These are phyloP conservation scores for Hypoxylon sp. DNA, from an alignment of 2,329 filamentous ascomycete species.

Conservation along the genomic window DNA sequence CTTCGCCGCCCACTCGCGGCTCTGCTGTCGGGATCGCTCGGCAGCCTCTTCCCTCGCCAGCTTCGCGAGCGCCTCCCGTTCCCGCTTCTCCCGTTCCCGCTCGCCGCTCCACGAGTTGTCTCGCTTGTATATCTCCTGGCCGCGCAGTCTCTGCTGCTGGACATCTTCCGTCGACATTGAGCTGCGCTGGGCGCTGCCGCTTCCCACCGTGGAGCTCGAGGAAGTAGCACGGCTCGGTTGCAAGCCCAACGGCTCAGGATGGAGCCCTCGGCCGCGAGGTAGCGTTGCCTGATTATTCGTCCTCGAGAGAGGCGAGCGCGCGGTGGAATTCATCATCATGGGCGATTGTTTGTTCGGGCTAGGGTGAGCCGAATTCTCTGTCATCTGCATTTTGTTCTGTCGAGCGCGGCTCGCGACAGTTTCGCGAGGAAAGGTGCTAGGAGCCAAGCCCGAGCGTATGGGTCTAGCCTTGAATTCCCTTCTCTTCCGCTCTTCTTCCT, in stretches of 20 bases:
- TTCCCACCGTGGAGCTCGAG: slow-evolving; percentile 60
- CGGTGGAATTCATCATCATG: slow-evolving; percentile 40
- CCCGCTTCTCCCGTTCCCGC: slow-evolving; percentile 64
- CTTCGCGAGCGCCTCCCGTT: slow-evolving; percentile 66
- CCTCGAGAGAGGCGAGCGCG: slow-evolving; percentile 49
- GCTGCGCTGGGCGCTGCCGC: slow-evolving; percentile 59
- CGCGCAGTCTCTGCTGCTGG: slow-evolving; percentile 63
- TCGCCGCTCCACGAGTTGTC: slow-evolving; percentile 62
- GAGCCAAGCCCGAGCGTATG: slow-evolving; percentile 58
- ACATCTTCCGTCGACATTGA: slow-evolving; percentile 63
- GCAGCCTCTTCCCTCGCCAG: slow-evolving; percentile 70
- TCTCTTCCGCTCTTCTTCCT: slow-evolving; percentile 69
- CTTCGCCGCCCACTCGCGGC: slow-evolving; percentile 72
- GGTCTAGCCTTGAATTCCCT: slow-evolving; percentile 74
- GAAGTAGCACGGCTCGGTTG: slow-evolving; percentile 56
- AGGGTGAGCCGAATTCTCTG: slow-evolving; percentile 45
- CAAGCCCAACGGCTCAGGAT: slow-evolving; percentile 31
- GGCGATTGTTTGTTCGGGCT: slow-evolving; percentile 49
- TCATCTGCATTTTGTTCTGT: slow-evolving; percentile 55
- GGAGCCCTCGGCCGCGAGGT: slow-evolving; percentile 45
- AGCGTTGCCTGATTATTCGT: slow-evolving; percentile 49
- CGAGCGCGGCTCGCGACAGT: slow-evolving; percentile 69
- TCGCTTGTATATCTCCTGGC: slow-evolving; percentile 64
- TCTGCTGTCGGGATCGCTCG: slow-evolving; percentile 68
- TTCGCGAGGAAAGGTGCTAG: slow-evolving; percentile 63